phyloP scores from a whole-genome alignment of 768 basidiomycete genomes.

The Pisolithus microcarpus region DNA sequence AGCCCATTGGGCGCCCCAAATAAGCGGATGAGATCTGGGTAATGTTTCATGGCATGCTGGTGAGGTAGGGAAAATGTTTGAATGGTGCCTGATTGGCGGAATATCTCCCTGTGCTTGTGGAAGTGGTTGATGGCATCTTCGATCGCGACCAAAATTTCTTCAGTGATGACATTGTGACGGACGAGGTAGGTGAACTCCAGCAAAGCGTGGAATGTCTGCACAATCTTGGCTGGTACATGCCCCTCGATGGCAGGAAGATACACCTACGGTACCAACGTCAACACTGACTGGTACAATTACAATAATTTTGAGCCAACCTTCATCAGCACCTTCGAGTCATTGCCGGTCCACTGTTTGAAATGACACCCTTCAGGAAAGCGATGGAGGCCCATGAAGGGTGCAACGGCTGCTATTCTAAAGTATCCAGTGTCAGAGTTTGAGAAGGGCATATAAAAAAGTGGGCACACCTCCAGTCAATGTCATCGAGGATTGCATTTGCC shows the following conservation, averaged over 20 bases:
- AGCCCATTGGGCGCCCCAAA: slow-evolving; percentile 18
- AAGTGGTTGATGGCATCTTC: slow-evolving; percentile 8
- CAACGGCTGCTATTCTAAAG: slow-evolving; percentile 10
- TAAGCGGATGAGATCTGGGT: slow-evolving; percentile 5
- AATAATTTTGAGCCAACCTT: slow-evolving; percentile 19
- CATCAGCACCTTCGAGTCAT: slow-evolving; percentile 32
- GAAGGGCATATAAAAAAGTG: background rate
- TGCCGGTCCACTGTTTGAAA: slow-evolving; percentile 12
- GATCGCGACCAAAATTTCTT: slow-evolving; percentile 6
- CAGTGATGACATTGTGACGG: slow-evolving; percentile 5
- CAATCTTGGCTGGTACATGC: slow-evolving; percentile 15
- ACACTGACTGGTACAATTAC: background rate
- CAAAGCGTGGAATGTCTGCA: slow-evolving; percentile 15
- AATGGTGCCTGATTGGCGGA: slow-evolving; percentile 4
- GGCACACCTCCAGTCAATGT: slow-evolving; percentile 30
- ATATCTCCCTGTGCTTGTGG: slow-evolving; percentile 9
- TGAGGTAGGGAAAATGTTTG: slow-evolving; percentile 9
- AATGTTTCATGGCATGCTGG: slow-evolving; percentile 16
- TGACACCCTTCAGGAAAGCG: slow-evolving; percentile 20
- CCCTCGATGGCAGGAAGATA: slow-evolving; percentile 19
- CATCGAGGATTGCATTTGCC: slow-evolving; percentile 25
- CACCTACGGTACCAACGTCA: slow-evolving; percentile 8
- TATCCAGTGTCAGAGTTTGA: background rate
- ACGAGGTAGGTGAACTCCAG: slow-evolving; percentile 23
- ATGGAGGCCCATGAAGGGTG: slow-evolving; percentile 12